phyloP scores from a whole-genome alignment of 768 basidiomycete species.

The Gloeopeniophorella convolvens region DNA sequence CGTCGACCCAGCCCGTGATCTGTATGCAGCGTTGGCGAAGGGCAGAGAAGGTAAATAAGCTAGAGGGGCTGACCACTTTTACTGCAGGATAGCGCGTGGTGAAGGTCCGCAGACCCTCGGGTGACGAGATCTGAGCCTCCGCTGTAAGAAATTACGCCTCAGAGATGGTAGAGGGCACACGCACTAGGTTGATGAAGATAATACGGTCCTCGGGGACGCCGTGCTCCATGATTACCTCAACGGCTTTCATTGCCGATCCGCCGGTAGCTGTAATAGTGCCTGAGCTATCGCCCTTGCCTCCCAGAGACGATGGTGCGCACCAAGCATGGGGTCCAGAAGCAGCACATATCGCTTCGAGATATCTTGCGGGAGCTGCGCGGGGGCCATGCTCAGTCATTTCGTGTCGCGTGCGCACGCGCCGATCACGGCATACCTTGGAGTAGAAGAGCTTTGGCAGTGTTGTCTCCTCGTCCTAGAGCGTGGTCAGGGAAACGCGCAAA shows the following conservation, averaged over 20 bases:
- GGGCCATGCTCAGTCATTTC: neutral
- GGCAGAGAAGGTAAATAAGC: neutral
- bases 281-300: neutral
- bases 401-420: neutral
- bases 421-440: conserved; percentile 49
- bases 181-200: conserved; percentile 87
- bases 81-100: conserved; percentile 67
- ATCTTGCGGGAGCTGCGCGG: conserved; percentile 77
- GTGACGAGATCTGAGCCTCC: conserved; percentile 68
- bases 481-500: neutral
- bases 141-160: neutral
- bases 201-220: conserved; percentile 93
- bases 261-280: conserved; percentile 65
- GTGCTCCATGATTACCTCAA: conserved; percentile 87
- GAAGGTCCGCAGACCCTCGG: conserved; percentile 82
- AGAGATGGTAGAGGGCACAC: conserved; percentile 23
- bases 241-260: conserved; percentile 95
- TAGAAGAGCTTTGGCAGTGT: conserved; percentile 90
- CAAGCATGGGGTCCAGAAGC: conserved; percentile 95
- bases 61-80: conserved; percentile 55
- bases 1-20: conserved; percentile 95
- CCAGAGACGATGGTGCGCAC: conserved; percentile 37
- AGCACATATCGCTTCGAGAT: conserved; percentile 89
- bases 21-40: conserved; percentile 25
- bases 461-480: conserved; percentile 84